Evolutionary conservation across 306 rosid species (phyloP), one percentile per base, ranked within the genome.

Genomic region (Dalbergia cochinchinensis): DNA sequence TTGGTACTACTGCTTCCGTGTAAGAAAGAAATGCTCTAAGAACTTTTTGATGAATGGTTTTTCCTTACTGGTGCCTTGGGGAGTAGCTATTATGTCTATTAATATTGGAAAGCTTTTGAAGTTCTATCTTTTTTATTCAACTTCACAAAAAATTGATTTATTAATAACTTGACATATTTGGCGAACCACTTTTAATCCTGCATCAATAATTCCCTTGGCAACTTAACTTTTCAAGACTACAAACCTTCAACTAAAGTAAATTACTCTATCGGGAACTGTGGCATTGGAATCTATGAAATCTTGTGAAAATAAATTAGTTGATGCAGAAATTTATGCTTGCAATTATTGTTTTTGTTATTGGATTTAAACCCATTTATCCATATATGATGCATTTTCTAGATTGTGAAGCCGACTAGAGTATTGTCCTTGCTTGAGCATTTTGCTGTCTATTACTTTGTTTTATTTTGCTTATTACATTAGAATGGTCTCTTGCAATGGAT

Each of bases 1-100:
- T 92, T 69, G 99, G 98, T 19, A 82, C 86, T 73, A 90, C 98
- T 20, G 99, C 92, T 69, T 92, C 99, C 10, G 98, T 93, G 99
- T 96, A 93, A 87, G 99, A 68, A 86, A 80, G 4, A 54, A 44
- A 26, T 48, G 11, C 47, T 58, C 69, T 73, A 6, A 14, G 15
- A 61, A 81, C 66, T 58, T 60, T 33, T 61, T 53, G n/a, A 10
- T 18, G 41, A n/a, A 3, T 16, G 44, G 22, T 55, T 55, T 62
- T 66, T 2, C 45, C 68, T 55, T 55, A 26, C 22, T 57, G 35
- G 60, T 67, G 54, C n/a, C 10, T 14, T 34, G 65, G 3, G 48
- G 53, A 37, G 31, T 67, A 22, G 60, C 60, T 67, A 41, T 14
- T 26, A 6, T 64, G 41, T 76, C 72, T 47, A 31, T 50, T 35